Evolutionary conservation across 192 early-diverging fungal species (phyloP).

Genomic region (Coemansia sp.): DNA sequence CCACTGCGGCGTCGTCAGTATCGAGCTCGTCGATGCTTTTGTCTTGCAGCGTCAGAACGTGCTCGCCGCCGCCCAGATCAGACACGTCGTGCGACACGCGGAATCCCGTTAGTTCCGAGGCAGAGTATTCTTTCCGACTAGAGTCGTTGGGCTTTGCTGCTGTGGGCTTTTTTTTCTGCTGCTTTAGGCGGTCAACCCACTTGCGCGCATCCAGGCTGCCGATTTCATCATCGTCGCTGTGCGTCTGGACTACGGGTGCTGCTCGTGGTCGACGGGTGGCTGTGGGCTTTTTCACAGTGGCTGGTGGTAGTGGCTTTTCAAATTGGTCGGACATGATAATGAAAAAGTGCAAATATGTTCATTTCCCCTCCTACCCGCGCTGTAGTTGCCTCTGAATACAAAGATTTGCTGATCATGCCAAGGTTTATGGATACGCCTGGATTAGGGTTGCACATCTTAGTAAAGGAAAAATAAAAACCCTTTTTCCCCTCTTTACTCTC

Average conservation of each 20-base stretch:
- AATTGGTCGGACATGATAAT: not conserved
- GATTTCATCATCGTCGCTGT: slow-evolving; percentile 42
- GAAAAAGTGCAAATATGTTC: not conserved
- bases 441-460: not conserved
- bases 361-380: not conserved
- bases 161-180: slow-evolving; percentile 57
- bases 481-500: not conserved
- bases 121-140: slow-evolving; percentile 9
- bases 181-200: slow-evolving; percentile 69
- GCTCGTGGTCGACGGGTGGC: not conserved
- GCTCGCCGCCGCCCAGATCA: slow-evolving; percentile 57
- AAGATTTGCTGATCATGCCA: not conserved
- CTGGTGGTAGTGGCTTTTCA: too few relatives aligned
- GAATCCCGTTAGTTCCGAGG: slow-evolving; percentile 69
- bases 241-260: slow-evolving; percentile 63
- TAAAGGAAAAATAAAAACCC: not conserved
- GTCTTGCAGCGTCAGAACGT: slow-evolving; percentile 88
- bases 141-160: not conserved
- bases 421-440: slow-evolving; percentile 18
- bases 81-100: slow-evolving; percentile 65
- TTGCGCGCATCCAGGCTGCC: slow-evolving; percentile 64
- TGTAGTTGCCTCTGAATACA: not conserved
- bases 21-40: slow-evolving; percentile 64
- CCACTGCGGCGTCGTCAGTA: slow-evolving; percentile 62
- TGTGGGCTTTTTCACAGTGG: not conserved